Conservation (phyloP, 306 rosid genomes). For the Pyrus bretschneideri region DNA sequence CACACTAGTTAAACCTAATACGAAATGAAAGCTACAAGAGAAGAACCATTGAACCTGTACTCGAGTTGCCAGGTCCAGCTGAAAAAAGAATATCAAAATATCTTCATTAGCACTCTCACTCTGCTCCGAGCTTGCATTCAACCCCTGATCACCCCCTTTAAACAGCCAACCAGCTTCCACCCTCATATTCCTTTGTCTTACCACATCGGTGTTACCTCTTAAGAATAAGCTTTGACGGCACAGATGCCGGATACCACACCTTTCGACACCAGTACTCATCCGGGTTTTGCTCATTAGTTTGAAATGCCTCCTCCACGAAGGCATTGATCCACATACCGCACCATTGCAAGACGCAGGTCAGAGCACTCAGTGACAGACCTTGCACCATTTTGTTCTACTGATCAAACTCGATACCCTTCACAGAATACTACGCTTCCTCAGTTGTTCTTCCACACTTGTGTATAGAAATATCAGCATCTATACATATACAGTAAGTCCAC, state of each 20-base stretch:
- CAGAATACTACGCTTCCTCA: background rate
- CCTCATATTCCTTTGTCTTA: constrained; percentile 33
- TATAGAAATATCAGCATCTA: background rate
- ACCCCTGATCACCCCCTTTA: constrained; percentile 55
- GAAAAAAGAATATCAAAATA: constrained; percentile 84
- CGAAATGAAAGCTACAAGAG: background rate
- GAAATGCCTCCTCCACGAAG: constrained; percentile 42
- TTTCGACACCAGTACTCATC: constrained; percentile 17
- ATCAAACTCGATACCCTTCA: background rate
- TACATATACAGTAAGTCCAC: background rate
- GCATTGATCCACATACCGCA: constrained; percentile 35
- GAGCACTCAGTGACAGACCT: constrained; percentile 52
- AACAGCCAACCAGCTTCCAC: constrained; percentile 79
- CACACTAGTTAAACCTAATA: background rate
- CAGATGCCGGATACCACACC: constrained; percentile 37
- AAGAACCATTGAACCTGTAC: constrained; percentile 58
- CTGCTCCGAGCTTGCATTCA: constrained; percentile 64
- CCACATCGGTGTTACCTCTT: constrained; percentile 29
- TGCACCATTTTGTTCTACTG: constrained; percentile 39
- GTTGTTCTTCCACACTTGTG: background rate
- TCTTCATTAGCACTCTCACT: constrained; percentile 87
- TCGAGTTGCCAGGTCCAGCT: constrained; percentile 81
- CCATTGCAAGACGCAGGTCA: constrained; percentile 42
- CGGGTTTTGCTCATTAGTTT: constrained; percentile 35
- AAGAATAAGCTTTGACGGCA: constrained; percentile 25